Evolutionary conservation across 2,329 filamentous ascomycete species (phyloP).

Genomic region (Penicillium olsonii): DNA sequence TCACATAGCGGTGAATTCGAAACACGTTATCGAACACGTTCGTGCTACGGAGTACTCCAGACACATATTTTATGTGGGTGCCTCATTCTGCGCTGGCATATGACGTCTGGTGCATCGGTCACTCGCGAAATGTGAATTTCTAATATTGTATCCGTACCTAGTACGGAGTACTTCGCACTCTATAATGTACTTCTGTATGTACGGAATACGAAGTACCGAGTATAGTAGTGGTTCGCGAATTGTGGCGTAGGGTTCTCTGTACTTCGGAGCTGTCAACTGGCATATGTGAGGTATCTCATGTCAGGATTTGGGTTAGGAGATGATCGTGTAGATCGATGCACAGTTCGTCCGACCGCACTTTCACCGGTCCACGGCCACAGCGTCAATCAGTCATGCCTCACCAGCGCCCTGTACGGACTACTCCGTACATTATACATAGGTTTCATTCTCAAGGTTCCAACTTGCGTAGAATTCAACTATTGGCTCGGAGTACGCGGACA

Average conservation of each 20-base stretch:
- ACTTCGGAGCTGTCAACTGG: conserved; percentile 17
- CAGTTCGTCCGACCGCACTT: neutral
- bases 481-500: conserved; percentile 8
- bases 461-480: neutral
- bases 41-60: too few relatives aligned
- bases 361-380: conserved; percentile 1
- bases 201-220: too few relatives aligned
- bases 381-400: neutral
- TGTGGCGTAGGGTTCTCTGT: conserved; percentile 1
- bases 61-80: conserved; percentile 1
- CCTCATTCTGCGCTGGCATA: neutral
- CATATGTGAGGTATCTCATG: conserved; percentile 26
- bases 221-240: neutral
- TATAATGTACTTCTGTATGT: too few relatives aligned
- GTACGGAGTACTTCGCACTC: neutral
- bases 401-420: neutral
- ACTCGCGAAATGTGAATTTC: neutral
- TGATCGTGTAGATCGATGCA: conserved; percentile 12
- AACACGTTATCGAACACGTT: neutral
- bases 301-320: conserved; percentile 15
- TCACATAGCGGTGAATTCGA: conserved; percentile 35
- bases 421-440: neutral
- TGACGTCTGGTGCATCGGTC: neutral
- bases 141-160: too few relatives aligned
- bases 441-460: neutral